A percentile compares a stretch with the other conserved stretches of the same genome.
These are phyloP conservation scores for Fusarium sublunatum DNA, from an alignment of 2,329 filamentous ascomycete genomes.

Conservation along the genomic window DNA sequence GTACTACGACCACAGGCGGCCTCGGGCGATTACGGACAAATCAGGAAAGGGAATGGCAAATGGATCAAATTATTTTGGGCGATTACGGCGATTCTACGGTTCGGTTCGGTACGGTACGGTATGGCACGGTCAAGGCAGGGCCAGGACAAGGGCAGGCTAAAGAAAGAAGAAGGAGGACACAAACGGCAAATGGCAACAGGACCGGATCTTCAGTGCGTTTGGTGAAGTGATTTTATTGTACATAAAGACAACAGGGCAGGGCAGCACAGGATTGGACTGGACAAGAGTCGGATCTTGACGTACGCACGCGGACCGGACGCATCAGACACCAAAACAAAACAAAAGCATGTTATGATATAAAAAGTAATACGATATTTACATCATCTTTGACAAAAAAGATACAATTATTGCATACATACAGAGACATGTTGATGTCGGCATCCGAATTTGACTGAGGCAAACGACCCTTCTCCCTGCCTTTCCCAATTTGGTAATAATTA, in stretches of 20 bases:
- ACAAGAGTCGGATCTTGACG: conserved; percentile 18
- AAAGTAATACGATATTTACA: conserved; percentile 25
- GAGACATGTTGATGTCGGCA: neutral
- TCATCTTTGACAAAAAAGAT: conserved; percentile 6
- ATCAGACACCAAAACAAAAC: conserved; percentile 16
- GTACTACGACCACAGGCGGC: conserved; percentile 37
- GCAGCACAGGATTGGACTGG: too few relatives aligned
- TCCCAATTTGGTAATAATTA: neutral
- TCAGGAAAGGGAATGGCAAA: conserved; percentile 33
- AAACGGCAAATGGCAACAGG: conserved; percentile 41
- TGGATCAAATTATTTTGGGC: conserved; percentile 36
- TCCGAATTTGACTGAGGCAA: neutral
- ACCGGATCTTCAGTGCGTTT: conserved; percentile 37
- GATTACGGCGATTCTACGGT: conserved; percentile 35
- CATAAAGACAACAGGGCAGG: conserved; percentile 19
- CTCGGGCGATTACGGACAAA: conserved; percentile 40
- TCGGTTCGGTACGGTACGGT: conserved; percentile 14
- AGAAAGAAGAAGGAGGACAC: conserved; percentile 18
- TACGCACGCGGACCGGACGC: conserved; percentile 22
- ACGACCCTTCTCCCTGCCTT: conserved; percentile 1
- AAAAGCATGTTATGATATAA: conserved; percentile 37
- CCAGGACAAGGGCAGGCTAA: conserved; percentile 20
- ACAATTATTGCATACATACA: neutral
- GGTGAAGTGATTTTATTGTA: conserved; percentile 30
- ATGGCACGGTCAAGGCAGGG: conserved; percentile 25